Percentiles rank a stretch among this genome's conserved stretches.
Conservation (phyloP, 2,329 filamentous ascomycete species). For the Colletotrichum aenigma region DNA sequence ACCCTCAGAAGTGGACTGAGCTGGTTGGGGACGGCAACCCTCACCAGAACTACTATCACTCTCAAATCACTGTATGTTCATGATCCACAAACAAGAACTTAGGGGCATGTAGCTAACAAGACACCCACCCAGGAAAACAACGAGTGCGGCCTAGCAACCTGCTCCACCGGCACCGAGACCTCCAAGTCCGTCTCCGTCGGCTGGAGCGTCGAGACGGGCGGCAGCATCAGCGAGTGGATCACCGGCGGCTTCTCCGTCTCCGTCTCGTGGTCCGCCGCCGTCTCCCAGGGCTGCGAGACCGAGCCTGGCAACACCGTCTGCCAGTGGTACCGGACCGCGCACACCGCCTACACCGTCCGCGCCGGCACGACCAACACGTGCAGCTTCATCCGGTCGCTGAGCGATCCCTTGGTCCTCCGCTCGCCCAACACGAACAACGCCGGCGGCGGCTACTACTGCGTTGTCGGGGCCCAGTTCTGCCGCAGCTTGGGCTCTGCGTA, state of each 20-base stretch:
- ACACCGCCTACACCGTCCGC: not conserved
- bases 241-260: not conserved
- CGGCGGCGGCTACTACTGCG: not conserved
- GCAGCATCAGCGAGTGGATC: not conserved
- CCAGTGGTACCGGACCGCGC: not conserved
- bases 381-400: not conserved
- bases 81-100: no score
- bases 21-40: not conserved
- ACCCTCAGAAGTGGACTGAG: not conserved
- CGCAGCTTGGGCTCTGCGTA: not conserved
- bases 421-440: not conserved
- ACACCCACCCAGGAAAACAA: not conserved
- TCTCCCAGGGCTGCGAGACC: not conserved
- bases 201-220: not conserved
- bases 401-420: not conserved
- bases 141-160: not conserved
- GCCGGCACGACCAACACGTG: not conserved
- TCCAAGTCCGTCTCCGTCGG: not conserved
- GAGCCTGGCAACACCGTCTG: not conserved
- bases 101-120: rapidly evolving
- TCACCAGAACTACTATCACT: not conserved
- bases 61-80: not conserved
- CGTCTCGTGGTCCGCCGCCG: not conserved
- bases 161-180: not conserved
- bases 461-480: not conserved